Evolutionary conservation across 2,329 filamentous ascomycete species (phyloP).

Genomic region (Coleophoma crateriformis): DNA sequence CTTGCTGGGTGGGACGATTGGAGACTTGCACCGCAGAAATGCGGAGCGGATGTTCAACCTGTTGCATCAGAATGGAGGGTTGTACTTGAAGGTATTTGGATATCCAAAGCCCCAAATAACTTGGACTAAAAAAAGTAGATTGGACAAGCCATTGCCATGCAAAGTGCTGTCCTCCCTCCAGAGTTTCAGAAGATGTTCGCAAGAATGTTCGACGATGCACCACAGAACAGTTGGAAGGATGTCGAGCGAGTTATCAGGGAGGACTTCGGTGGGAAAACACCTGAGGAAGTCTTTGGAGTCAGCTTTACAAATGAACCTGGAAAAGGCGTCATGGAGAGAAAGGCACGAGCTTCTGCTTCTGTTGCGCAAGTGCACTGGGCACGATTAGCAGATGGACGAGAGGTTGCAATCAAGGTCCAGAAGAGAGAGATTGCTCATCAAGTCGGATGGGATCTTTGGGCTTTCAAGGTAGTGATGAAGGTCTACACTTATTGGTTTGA

Average conservation of each 20-base stretch:
- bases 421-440: conserved; percentile 90
- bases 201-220: conserved; percentile 96
- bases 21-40: conserved; percentile 76
- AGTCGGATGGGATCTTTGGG: conserved; percentile 92
- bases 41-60: conserved; percentile 79
- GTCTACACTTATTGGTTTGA: conserved; percentile 87
- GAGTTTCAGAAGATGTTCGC: conserved; percentile 97
- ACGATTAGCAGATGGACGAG: conserved; percentile 73
- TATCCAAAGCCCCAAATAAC: background rate
- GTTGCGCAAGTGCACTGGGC: conserved; percentile 98
- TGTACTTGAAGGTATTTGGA: conserved; percentile 70
- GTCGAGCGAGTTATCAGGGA: conserved; percentile 80
- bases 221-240: conserved; percentile 83
- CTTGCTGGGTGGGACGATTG: conserved; percentile 64
- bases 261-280: conserved; percentile 79
- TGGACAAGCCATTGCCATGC: conserved; percentile 97
- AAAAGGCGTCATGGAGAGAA: conserved; percentile 65
- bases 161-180: conserved; percentile 85
- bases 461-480: conserved; percentile 80
- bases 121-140: conserved; percentile 44
- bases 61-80: conserved; percentile 78
- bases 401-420: conserved; percentile 95
- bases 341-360: conserved; percentile 66
- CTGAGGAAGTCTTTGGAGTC: conserved; percentile 89
- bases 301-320: conserved; percentile 65